phyloP scores from a whole-genome alignment of 129 eudicot species.

The Helianthus annuus region DNA sequence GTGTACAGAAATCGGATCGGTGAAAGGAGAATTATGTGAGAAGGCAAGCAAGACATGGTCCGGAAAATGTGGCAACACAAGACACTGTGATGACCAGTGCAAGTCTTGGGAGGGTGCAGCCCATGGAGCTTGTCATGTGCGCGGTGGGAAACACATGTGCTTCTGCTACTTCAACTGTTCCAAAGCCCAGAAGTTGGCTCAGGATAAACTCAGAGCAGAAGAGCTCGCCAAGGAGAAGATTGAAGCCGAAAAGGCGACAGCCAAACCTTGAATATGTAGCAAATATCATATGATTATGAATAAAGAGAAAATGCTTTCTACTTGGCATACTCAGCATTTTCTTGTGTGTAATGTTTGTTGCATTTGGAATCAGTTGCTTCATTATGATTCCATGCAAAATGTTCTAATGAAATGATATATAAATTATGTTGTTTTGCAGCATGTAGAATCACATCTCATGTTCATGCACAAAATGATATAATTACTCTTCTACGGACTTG shows the following conservation, averaged over 20 bases:
- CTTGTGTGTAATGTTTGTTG: slow-evolving; percentile 4
- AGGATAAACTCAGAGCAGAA: slow-evolving; percentile 21
- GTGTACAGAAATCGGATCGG: slow-evolving; percentile 1
- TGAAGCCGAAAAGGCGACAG: slow-evolving; percentile 2
- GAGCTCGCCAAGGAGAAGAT: slow-evolving; percentile 13
- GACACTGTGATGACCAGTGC: slow-evolving; percentile 34
- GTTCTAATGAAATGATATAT: too few species aligned
- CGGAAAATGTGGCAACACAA: slow-evolving; percentile 30
- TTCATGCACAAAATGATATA: too few species aligned
- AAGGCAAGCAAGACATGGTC: slow-evolving; percentile 40
- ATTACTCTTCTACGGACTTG: too few species aligned
- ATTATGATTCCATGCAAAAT: too few species aligned
- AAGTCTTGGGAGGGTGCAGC: slow-evolving; percentile 38
- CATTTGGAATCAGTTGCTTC: background rate
- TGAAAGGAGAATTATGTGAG: slow-evolving; percentile 29
- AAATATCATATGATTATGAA: background rate
- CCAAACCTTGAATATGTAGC: background rate
- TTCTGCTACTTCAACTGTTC: slow-evolving; percentile 32
- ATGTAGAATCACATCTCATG: too few species aligned
- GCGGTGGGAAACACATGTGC: slow-evolving; percentile 30
- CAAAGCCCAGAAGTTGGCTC: slow-evolving; percentile 13
- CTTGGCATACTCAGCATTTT: background rate
- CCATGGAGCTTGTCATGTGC: slow-evolving; percentile 34
- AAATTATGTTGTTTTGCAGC: too few species aligned
- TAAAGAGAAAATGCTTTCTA: slow-evolving; percentile 4